Evolutionary conservation across 2,329 filamentous ascomycete genomes (phyloP).

Genomic region (Aspergillus sp.): DNA sequence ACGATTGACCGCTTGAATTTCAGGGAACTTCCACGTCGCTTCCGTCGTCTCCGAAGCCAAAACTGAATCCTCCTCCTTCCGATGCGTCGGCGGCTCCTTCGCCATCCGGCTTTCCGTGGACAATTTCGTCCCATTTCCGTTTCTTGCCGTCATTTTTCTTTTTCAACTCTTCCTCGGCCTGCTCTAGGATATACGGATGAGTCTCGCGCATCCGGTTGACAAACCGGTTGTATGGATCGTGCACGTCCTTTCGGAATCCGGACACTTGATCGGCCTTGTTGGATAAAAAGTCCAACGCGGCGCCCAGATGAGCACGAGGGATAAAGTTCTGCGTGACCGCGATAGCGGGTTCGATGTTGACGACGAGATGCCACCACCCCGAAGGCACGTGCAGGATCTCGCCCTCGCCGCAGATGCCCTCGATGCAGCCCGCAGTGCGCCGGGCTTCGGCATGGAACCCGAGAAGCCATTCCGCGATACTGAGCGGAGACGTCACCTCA

Average conservation of each 20-base stretch:
- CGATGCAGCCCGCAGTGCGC: conserved; percentile 70
- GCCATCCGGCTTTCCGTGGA: conserved; percentile 54
- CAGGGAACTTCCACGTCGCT: conserved; percentile 53
- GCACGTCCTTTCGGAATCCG: conserved; percentile 72
- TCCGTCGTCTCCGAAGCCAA: conserved; percentile 62
- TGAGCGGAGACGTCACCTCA: conserved; percentile 89
- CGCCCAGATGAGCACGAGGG: conserved; percentile 68
- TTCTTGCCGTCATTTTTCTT: conserved; percentile 65
- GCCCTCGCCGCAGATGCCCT: conserved; percentile 79
- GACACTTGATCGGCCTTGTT: conserved; percentile 84
- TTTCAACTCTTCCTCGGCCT: conserved; percentile 65
- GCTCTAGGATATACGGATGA: conserved; percentile 66
- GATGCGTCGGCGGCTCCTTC: conserved; percentile 20
- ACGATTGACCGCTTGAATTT: conserved; percentile 7
- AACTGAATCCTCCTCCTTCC: conserved; percentile 56
- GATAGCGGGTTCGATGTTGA: conserved; percentile 81
- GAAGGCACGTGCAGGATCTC: conserved; percentile 91
- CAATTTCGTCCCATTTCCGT: conserved; percentile 81
- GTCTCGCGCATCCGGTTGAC: conserved; percentile 62
- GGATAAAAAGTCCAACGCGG: conserved; percentile 75
- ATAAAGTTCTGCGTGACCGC: conserved; percentile 97
- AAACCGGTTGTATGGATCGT: conserved; percentile 74
- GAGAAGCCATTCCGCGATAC: conserved; percentile 94
- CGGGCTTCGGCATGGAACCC: conserved; percentile 85
- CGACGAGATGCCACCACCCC: conserved; percentile 95